These are phyloP conservation scores for Coniochaeta hoffmannii DNA, from an alignment of 2,329 filamentous ascomycete genomes.

Conservation along the genomic window DNA sequence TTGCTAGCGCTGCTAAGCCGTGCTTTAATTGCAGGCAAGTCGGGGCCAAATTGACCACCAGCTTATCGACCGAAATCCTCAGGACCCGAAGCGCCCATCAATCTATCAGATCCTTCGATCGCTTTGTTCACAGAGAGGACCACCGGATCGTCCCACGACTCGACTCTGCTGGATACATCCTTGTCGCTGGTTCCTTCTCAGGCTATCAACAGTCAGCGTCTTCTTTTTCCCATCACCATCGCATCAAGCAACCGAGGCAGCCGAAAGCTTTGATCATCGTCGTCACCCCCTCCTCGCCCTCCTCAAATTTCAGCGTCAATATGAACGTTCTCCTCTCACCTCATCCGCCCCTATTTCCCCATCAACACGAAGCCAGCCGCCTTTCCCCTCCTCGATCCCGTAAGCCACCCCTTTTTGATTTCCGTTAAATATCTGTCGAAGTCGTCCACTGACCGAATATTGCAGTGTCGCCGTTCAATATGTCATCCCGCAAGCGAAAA, in stretches of 20 bases:
- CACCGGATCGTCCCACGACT: neutral
- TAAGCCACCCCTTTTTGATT: constrained; percentile 34
- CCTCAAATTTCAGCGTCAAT: constrained; percentile 10
- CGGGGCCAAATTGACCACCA: neutral
- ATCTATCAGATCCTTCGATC: neutral
- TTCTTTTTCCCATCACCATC: constrained; percentile 1
- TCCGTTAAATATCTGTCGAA: neutral
- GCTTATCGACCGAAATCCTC: neutral
- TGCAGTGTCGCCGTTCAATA: constrained; percentile 44
- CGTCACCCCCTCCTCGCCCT: neutral
- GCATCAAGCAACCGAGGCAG: neutral
- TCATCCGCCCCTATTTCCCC: constrained; percentile 51
- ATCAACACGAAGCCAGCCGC: constrained; percentile 48
- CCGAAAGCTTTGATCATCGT: neutral
- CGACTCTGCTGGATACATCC: neutral
- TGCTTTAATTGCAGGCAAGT: neutral
- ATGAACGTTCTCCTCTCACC: constrained; percentile 59
- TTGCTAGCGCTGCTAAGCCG: neutral
- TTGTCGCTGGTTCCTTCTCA: neutral
- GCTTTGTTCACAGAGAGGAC: neutral
- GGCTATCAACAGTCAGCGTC: neutral
- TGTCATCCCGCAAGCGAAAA: constrained; percentile 71
- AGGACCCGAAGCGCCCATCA: neutral
- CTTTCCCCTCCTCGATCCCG: constrained; percentile 47
- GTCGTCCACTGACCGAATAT: constrained; percentile 8